These are phyloP conservation scores for Aspergillus sp. DNA, from an alignment of 2,329 filamentous ascomycete species.

Conservation along the genomic window DNA sequence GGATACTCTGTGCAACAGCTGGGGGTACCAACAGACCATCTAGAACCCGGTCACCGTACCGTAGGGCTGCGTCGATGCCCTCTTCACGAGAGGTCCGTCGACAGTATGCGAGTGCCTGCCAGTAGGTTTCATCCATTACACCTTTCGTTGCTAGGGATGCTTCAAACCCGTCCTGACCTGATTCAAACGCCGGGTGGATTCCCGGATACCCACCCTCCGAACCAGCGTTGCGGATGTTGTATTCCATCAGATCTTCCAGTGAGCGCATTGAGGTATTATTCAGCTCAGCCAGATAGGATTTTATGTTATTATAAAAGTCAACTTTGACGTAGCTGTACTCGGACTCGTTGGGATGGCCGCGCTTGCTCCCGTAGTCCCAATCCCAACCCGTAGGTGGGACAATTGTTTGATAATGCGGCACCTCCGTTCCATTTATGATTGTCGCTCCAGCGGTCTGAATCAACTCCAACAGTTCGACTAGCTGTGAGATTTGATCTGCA, in stretches of 20 bases:
- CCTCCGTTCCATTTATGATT: constrained; percentile 61
- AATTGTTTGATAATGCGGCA: constrained; percentile 54
- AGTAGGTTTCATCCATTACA: constrained; percentile 56
- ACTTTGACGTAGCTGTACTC: constrained; percentile 67
- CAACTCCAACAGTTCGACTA: constrained; percentile 46
- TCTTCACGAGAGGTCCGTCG: constrained; percentile 52
- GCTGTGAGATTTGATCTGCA: constrained; percentile 45
- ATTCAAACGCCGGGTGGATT: constrained; percentile 55
- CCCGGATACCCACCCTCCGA: constrained; percentile 58
- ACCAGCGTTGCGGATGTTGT: constrained; percentile 55
- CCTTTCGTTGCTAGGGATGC: constrained; percentile 56
- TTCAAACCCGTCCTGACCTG: constrained; percentile 64
- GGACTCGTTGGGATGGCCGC: constrained; percentile 61
- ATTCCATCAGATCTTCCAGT: constrained; percentile 59
- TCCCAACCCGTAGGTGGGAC: constrained; percentile 63
- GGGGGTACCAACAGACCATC: constrained; percentile 61
- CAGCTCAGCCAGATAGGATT: constrained; percentile 54
- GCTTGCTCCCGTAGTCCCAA: constrained; percentile 59
- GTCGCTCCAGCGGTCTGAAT: constrained; percentile 56
- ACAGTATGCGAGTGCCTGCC: constrained; percentile 55
- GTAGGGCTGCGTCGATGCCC: constrained; percentile 62
- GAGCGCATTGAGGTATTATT: constrained; percentile 52
- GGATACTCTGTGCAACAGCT: constrained; percentile 58
- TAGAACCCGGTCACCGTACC: constrained; percentile 38
- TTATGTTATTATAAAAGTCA: constrained; percentile 54